Evolutionary conservation across 108 stramenopile species (phyloP).

Genomic region (Fragilariopsis cylindrus): DNA sequence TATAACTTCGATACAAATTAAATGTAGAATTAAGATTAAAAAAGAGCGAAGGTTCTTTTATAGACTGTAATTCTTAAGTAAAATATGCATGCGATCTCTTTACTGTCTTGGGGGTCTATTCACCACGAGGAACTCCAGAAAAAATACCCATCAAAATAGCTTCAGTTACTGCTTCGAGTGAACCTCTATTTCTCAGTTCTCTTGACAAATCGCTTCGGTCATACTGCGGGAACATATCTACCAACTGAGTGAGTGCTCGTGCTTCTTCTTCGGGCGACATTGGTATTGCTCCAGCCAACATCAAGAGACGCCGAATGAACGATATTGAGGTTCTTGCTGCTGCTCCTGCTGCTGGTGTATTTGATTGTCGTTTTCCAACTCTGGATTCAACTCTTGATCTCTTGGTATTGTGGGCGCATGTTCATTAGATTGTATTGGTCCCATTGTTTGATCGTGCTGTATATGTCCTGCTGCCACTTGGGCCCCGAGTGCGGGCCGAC

Average conservation of each 20-base stretch:
- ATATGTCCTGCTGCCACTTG: constrained; percentile 13
- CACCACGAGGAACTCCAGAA: constrained; percentile 41
- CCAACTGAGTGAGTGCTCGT: constrained; percentile 59
- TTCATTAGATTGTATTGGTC: constrained; percentile 5
- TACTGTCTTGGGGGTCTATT: background rate
- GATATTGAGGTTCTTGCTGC: constrained; percentile 32
- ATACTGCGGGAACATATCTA: constrained; percentile 82
- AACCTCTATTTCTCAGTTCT: constrained; percentile 65
- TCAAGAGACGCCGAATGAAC: constrained; percentile 59
- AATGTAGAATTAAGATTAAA: too few species aligned
- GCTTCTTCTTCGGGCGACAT: constrained; percentile 85
- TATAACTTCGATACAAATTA: too few species aligned
- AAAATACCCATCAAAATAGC: constrained; percentile 61
- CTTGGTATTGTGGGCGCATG: constrained; percentile 12
- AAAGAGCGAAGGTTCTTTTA: too few species aligned
- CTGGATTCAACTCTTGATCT: constrained; percentile 38
- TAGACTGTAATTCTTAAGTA: too few species aligned
- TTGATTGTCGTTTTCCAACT: constrained; percentile 27
- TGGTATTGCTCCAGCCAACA: constrained; percentile 59
- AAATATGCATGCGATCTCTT: too few species aligned
- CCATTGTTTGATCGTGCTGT: constrained; percentile 23
- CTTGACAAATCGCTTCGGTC: constrained; percentile 68
- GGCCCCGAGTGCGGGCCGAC: constrained; percentile 44
- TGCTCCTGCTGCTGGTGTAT: constrained; percentile 21
- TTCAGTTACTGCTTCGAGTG: constrained; percentile 77